Evolutionary conservation across 345 rosid species (phyloP).

Genomic region (Populus nigra): DNA sequence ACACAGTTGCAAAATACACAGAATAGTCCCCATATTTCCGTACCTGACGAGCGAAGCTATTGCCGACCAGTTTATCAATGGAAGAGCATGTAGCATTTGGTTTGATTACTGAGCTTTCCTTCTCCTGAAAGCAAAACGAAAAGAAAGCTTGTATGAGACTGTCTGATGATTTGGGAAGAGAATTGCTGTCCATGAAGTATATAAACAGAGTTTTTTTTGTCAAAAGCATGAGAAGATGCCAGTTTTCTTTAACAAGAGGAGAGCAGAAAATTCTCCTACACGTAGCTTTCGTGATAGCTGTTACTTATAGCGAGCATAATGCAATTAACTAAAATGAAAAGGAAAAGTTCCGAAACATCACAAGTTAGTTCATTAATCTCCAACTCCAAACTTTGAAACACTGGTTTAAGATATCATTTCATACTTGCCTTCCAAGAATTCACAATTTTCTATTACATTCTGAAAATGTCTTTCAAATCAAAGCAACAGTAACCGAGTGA

Average conservation of each 20-base stretch:
- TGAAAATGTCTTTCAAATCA: not conserved
- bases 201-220: not conserved
- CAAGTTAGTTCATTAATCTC: not conserved
- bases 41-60: conserved; percentile 88
- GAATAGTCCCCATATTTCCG: conserved; percentile 2
- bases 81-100: conserved; percentile 42
- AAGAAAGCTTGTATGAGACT: not conserved
- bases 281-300: not conserved
- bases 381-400: not conserved
- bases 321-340: not conserved
- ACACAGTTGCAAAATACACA: conserved; percentile 9
- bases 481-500: not conserved
- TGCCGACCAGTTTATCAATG: conserved; percentile 65
- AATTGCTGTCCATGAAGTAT: not conserved
- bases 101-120: conserved; percentile 31
- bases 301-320: not conserved
- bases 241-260: not conserved
- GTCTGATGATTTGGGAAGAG: not conserved
- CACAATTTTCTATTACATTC: not conserved
- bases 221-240: not conserved
- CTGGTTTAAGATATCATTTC: not conserved
- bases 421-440: not conserved
- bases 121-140: conserved; percentile 40
- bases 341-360: not conserved
- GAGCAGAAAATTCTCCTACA: not conserved